Conservation (phyloP, 2,329 filamentous ascomycete species). For the Xylariaceae sp. region DNA sequence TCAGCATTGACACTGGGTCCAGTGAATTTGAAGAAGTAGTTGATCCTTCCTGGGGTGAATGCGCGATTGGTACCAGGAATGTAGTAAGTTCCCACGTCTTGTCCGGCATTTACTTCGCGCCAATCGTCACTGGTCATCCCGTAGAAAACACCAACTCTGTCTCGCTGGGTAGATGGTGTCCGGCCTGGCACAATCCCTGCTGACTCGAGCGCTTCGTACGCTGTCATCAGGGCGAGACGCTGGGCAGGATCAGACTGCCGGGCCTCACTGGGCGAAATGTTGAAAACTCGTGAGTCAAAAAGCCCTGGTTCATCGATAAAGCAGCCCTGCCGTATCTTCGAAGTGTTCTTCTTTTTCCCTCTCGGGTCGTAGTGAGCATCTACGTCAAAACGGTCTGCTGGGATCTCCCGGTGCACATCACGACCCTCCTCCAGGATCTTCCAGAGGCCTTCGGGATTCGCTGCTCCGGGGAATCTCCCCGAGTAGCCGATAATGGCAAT, state of each 20-base stretch:
- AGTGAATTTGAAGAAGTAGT: conserved; percentile 33
- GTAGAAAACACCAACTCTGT: conserved; percentile 20
- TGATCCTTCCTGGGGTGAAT: conserved; percentile 35
- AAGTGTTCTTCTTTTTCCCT: conserved; percentile 19
- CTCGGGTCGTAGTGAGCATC: conserved; percentile 20
- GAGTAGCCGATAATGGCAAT: conserved; percentile 24
- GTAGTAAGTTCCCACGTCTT: conserved; percentile 49
- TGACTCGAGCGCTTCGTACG: conserved; percentile 65
- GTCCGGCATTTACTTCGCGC: conserved; percentile 58
- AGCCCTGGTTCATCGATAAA: conserved; percentile 17
- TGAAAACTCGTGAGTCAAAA: conserved; percentile 23
- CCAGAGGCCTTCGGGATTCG: conserved; percentile 20
- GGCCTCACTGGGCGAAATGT: conserved; percentile 22
- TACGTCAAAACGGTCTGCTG: conserved; percentile 15
- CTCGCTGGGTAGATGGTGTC: conserved; percentile 15
- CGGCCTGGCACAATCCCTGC: conserved; percentile 36
- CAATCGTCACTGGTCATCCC: conserved; percentile 35
- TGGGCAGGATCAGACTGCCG: conserved; percentile 58
- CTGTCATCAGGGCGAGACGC: conserved; percentile 58
- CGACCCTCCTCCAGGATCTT: conserved; percentile 20
- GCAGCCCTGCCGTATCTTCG: conserved; percentile 9
- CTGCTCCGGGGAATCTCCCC: conserved; percentile 15
- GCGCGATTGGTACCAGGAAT: conserved; percentile 33
- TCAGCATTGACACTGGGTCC: conserved; percentile 28
- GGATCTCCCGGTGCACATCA: conserved; percentile 22